Evolutionary conservation across 164 flowering plant species (phyloP).

Genomic region (Saururus chinensis): DNA sequence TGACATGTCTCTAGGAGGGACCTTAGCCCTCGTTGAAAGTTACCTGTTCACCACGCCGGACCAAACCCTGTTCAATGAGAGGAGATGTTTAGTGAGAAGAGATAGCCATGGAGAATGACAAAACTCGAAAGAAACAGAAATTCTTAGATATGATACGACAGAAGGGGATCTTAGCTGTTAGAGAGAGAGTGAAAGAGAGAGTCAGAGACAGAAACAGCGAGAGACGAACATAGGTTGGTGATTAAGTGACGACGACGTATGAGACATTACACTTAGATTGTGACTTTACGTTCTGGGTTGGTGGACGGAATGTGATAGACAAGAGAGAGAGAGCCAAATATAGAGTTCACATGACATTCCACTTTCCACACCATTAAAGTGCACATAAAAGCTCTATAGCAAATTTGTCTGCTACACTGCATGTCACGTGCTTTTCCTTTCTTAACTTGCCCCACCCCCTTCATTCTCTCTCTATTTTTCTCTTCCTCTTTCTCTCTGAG

Average conservation of each 20-base stretch:
- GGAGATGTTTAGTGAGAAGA: too few species aligned
- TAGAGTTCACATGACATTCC: slow-evolving; percentile 4
- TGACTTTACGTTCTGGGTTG: slow-evolving; percentile 4
- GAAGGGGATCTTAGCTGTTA: background rate
- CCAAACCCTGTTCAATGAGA: too few species aligned
- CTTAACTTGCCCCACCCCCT: background rate
- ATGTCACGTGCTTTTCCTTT: slow-evolving; percentile 1
- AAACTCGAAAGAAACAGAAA: too few species aligned
- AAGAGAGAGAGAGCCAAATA: slow-evolving; percentile 1
- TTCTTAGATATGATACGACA: background rate
- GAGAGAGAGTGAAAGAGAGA: background rate
- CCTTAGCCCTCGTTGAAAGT: too few species aligned
- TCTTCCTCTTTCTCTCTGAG: background rate
- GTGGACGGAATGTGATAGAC: background rate
- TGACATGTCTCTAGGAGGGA: too few species aligned
- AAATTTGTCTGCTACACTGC: slow-evolving; percentile 1
- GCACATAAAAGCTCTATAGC: slow-evolving; percentile 3
- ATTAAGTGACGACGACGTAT: background rate
- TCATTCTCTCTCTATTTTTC: background rate
- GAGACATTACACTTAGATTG: background rate
- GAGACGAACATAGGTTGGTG: background rate
- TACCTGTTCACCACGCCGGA: too few species aligned
- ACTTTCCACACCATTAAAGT: slow-evolving; percentile 6
- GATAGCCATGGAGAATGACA: too few species aligned
- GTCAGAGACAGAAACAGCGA: background rate